A percentile compares a stretch with the other conserved stretches of the same genome.
phyloP scores from a whole-genome alignment of 352 stramenopile species.

The Plasmopara muralis region DNA sequence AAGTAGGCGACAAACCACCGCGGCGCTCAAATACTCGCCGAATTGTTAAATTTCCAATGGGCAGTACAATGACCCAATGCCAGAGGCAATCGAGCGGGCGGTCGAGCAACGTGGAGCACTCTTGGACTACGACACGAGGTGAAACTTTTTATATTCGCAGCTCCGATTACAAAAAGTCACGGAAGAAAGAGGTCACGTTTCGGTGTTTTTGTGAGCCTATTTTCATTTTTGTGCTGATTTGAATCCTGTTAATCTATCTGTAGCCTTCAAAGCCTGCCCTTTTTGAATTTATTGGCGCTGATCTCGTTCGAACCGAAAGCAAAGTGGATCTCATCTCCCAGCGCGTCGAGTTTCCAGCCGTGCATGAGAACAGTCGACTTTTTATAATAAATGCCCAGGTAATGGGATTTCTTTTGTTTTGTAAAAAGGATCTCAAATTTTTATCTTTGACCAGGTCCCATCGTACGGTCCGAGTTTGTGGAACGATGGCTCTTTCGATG shows the following conservation, averaged over 20 bases:
- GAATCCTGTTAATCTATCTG: constrained; percentile 1
- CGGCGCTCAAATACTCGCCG: constrained; percentile 7
- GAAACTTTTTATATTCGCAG: constrained; percentile 69
- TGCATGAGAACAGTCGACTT: constrained; percentile 48
- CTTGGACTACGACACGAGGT: constrained; percentile 38
- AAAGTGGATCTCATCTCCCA: constrained; percentile 76
- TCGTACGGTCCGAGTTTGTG: constrained; percentile 74
- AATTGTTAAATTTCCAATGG: constrained; percentile 45
- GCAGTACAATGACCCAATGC: constrained; percentile 45
- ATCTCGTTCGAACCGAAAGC: constrained; percentile 56
- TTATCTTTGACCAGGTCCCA: constrained; percentile 33
- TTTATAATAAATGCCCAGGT: constrained; percentile 84
- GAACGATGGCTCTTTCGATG: constrained; percentile 54
- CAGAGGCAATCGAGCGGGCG: constrained; percentile 40
- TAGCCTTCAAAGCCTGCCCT: constrained; percentile 50
- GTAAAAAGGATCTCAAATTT: not conserved
- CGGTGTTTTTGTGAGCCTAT: not conserved
- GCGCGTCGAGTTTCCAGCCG: constrained; percentile 52
- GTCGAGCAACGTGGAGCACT: constrained; percentile 49
- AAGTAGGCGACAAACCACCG: constrained; percentile 6
- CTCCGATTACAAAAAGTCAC: constrained; percentile 74
- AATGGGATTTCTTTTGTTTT: constrained; percentile 1
- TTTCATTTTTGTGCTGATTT: not conserved
- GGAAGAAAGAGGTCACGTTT: constrained; percentile 56
- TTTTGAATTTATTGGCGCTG: constrained; percentile 73